These are phyloP conservation scores for Magnusiomyces suaveolens DNA, from an alignment of 1,139 yeast species.

Conservation along the genomic window DNA sequence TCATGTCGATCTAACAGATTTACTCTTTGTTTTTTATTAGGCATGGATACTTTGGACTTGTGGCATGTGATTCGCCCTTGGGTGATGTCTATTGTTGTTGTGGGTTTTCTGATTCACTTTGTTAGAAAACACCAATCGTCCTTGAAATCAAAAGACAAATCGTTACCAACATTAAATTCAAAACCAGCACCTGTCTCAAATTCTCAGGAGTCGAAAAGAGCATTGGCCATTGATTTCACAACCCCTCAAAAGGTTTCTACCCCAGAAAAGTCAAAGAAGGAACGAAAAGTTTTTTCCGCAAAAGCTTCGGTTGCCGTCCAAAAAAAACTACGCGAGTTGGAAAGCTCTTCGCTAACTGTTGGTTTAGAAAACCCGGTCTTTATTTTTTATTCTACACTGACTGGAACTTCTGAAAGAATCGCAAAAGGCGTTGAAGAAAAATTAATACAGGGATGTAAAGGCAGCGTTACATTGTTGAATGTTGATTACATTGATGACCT, in stretches of 20 bases:
- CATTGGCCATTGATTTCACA: constrained; percentile 39
- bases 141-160: too few relatives aligned
- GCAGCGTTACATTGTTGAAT: constrained; percentile 51
- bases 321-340: constrained; percentile 22
- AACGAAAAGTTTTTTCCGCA: constrained; percentile 21
- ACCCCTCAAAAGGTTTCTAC: constrained; percentile 21
- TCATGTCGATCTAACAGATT: too few relatives aligned
- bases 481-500: constrained; percentile 77
- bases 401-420: constrained; percentile 68
- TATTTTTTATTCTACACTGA: constrained; percentile 74
- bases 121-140: too few relatives aligned
- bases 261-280: constrained; percentile 16
- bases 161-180: background rate
- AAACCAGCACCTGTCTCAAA: background rate
- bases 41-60: constrained; percentile 1
- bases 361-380: constrained; percentile 33
- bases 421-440: constrained; percentile 40
- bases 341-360: constrained; percentile 22
- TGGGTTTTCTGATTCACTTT: constrained; percentile 2
- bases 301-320: constrained; percentile 14
- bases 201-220: constrained; percentile 3
- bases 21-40: too few relatives aligned
- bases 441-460: constrained; percentile 27
- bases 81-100: constrained; percentile 7
- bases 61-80: constrained; percentile 9